Conservation (phyloP, 2,329 filamentous ascomycete species). For the Fonsecaea monophora region DNA sequence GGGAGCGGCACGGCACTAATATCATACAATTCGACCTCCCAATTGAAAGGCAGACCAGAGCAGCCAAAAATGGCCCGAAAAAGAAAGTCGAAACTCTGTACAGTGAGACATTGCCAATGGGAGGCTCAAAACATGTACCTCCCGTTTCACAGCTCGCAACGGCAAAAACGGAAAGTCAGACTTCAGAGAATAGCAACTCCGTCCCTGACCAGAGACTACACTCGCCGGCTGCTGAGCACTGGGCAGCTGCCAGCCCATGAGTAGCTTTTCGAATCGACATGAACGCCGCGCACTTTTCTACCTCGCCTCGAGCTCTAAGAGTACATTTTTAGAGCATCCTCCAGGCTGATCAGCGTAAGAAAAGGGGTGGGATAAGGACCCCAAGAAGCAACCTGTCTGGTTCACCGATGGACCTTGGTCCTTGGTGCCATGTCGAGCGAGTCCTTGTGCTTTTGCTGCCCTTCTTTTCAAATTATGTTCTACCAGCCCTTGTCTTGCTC, state of each 20-base stretch:
- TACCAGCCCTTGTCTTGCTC: too few relatives aligned
- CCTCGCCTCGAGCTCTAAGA: not conserved
- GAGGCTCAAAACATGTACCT: not conserved
- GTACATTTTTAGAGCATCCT: too few relatives aligned
- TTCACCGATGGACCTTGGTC: too few relatives aligned
- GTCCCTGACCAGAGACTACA: too few relatives aligned
- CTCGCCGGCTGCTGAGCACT: too few relatives aligned
- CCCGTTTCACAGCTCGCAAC: not conserved
- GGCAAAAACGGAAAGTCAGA: not conserved
- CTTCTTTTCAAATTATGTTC: too few relatives aligned
- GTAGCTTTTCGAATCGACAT: not conserved
- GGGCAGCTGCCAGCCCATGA: not conserved
- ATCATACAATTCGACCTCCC: conserved; percentile 10
- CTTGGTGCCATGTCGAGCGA: too few relatives aligned
- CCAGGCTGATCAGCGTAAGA: too few relatives aligned
- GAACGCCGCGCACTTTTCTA: not conserved
- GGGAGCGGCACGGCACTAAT: not conserved
- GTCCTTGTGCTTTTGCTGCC: too few relatives aligned
- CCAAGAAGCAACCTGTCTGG: not conserved
- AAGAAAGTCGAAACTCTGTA: conserved; percentile 18
- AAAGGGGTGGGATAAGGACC: too few relatives aligned
- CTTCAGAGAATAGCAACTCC: not conserved
- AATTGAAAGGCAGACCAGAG: conserved; percentile 10
- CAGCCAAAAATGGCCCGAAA: conserved; percentile 6
- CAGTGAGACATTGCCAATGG: conserved; percentile 19